A percentile compares a stretch with the other conserved stretches of the same genome.
Conservation (phyloP, 1,284 basidiomycete genomes). For the Ceratobasidium sp. region DNA sequence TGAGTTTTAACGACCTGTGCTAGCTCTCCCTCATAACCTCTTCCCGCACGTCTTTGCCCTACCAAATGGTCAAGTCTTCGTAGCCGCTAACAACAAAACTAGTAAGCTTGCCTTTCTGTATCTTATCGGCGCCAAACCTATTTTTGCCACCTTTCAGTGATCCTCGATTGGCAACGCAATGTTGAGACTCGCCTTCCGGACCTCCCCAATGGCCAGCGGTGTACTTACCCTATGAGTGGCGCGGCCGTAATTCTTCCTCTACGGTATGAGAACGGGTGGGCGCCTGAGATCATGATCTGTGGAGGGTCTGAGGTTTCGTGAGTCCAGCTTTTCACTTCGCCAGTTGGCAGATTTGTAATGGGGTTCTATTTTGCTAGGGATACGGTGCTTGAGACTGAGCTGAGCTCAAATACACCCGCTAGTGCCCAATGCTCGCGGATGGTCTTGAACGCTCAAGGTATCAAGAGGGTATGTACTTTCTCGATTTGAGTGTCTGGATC, state of each 20-base stretch:
- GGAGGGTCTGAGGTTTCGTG: slow-evolving; percentile 57
- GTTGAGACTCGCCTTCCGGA: slow-evolving; percentile 53
- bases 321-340: slow-evolving; percentile 25
- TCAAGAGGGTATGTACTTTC: slow-evolving; percentile 24
- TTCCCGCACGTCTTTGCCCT: slow-evolving; percentile 61
- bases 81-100: slow-evolving; percentile 84
- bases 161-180: slow-evolving; percentile 63
- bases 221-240: slow-evolving; percentile 64
- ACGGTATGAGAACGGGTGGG: slow-evolving; percentile 61
- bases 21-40: slow-evolving; percentile 53
- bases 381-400: slow-evolving; percentile 26
- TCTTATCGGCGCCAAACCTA: too few species aligned
- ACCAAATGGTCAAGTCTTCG: slow-evolving; percentile 78
- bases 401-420: slow-evolving; percentile 25
- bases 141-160: slow-evolving; percentile 54
- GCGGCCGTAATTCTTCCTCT: slow-evolving; percentile 66
- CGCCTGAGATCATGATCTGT: slow-evolving; percentile 66
- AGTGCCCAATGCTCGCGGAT: slow-evolving; percentile 37
- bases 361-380: slow-evolving; percentile 49
- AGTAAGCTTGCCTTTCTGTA: slow-evolving; percentile 55
- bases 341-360: too few species aligned
- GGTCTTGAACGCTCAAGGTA: slow-evolving; percentile 32
- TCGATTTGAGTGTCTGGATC: not conserved
- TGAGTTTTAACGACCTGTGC: not conserved
- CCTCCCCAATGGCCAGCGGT: slow-evolving; percentile 66